Conservation (phyloP, 345 rosid species). For the Aurinia saxatilis region DNA sequence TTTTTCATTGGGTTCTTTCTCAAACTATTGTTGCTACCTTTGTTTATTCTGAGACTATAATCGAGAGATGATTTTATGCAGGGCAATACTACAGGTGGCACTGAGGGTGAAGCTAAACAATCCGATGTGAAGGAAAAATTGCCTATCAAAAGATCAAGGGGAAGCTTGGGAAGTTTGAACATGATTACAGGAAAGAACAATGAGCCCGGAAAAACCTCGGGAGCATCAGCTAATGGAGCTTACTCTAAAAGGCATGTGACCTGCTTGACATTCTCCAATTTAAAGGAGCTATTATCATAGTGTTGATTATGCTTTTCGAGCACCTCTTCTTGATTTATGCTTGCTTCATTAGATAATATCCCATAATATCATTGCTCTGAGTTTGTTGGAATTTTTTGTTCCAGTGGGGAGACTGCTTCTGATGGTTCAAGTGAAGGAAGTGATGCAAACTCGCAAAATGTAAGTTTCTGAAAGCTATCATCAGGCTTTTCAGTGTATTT, state of each 20-base stretch:
- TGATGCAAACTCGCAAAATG: constrained; percentile 85
- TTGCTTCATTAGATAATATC: background rate
- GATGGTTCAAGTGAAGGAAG: constrained; percentile 99
- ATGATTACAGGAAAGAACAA: constrained; percentile 80
- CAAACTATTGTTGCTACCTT: background rate
- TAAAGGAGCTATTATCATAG: background rate
- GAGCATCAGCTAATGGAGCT: constrained; percentile 73
- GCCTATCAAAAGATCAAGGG: constrained; percentile 97
- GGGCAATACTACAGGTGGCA: constrained; percentile 71
- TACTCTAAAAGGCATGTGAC: constrained; percentile 73
- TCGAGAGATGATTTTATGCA: constrained; percentile 24
- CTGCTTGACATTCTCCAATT: constrained; percentile 2
- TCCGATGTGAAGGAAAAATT: constrained; percentile 86
- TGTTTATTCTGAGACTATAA: constrained; percentile 11
- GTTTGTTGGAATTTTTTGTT: constrained; percentile 8
- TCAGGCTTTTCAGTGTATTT: constrained; percentile 1
- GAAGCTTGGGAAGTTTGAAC: constrained; percentile 94
- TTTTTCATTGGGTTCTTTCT: constrained; percentile 12
- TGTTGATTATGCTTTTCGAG: background rate
- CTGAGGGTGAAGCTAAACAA: constrained; percentile 71
- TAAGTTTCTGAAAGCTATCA: constrained; percentile 32
- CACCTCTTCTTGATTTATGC: constrained; percentile 9
- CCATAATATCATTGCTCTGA: constrained; percentile 19
- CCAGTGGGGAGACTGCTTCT: constrained; percentile 84
- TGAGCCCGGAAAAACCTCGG: constrained; percentile 63